phyloP scores from a whole-genome alignment of 345 rosid genomes.

The Anastatica hierochuntica region DNA sequence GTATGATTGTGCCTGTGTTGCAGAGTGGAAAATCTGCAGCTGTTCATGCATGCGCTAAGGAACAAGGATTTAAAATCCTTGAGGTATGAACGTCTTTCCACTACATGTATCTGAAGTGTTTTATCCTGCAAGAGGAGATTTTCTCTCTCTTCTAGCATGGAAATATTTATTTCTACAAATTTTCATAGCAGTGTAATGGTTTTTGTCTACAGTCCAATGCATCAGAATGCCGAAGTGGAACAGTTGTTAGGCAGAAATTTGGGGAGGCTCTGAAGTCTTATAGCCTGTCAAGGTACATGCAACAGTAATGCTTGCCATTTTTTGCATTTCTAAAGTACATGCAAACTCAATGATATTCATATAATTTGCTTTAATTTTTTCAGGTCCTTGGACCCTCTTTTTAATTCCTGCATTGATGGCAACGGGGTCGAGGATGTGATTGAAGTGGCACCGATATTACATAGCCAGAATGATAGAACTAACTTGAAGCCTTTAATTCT shows the following conservation, averaged over 20 bases:
- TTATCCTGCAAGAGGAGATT: neutral
- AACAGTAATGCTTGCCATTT: no score
- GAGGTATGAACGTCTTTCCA: constrained; percentile 45
- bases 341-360: constrained; percentile 14
- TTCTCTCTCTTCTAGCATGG: neutral
- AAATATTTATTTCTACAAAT: neutral
- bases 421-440: constrained; percentile 30
- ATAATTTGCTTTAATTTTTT: constrained; percentile 16
- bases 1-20: constrained; percentile 19
- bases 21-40: constrained; percentile 99
- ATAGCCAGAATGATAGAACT: constrained; percentile 25
- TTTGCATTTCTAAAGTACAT: no score
- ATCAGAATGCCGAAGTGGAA: constrained; percentile 82
- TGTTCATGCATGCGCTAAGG: constrained; percentile 84
- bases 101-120: constrained; percentile 1
- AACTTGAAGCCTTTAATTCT: constrained; percentile 64
- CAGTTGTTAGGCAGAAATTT: constrained; percentile 64
- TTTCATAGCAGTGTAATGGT: neutral
- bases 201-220: constrained; percentile 49
- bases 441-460: constrained; percentile 28
- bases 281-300: constrained; percentile 55
- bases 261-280: constrained; percentile 77
- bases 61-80: constrained; percentile 74
- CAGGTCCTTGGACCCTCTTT: constrained; percentile 57
- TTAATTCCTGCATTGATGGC: constrained; percentile 28